Base-by-base conservation (phyloP, 352 stramenopile genomes). In the Globisporangium okanoganense region DNA sequence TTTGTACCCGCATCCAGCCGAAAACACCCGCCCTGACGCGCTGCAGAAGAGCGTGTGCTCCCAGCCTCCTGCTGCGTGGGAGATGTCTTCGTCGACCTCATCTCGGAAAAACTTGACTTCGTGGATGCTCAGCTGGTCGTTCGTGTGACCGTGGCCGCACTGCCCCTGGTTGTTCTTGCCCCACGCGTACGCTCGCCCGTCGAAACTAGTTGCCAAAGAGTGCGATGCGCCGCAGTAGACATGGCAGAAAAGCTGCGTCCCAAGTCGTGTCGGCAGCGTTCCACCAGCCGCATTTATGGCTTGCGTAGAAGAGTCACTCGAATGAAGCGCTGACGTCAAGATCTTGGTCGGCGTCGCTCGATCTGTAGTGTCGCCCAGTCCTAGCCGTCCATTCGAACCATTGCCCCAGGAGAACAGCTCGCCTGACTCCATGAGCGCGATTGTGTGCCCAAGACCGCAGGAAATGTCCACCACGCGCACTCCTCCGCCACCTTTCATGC, bases 161-260 rank as follows among this genome's bases (percentile, higher is more conserved):
- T 95, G 86, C 0, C 86, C 86, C 53, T 95, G 86, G 35, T 94
- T 94, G 48, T 95, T 95, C 55, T 94, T 93, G 10, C 86, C 86
- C 86, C 86, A 95, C 3, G 72, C 52, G 53, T 82, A 93, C 1
- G 62, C 68, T 27, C 59, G 71, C 16, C 86, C 86, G 43, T 90
- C 71, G 9, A 54, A 70, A 8, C 77, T 79, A 20, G 94, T 53
- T 0, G 75, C 83, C n/a, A 94, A 54, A 0, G 81, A 92, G 64
- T 95, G 86, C 2, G 82, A 92, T 9, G 83, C 85, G 7, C 86
- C 86, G 56, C 86, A 90, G 57, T 78, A 89, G 51, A 95, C 63
- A 60, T 75, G 59, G 27, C 67, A 48, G 62, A 88, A 68, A 7
- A 57, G 6, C 6, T 36, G 31, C 58, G 27, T 10, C 13, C 33